Evolutionary conservation across 192 early-diverging fungal genomes (phyloP), one percentile per base, ranked within the genome.

Genomic region (Umbelopsis vinacea): DNA sequence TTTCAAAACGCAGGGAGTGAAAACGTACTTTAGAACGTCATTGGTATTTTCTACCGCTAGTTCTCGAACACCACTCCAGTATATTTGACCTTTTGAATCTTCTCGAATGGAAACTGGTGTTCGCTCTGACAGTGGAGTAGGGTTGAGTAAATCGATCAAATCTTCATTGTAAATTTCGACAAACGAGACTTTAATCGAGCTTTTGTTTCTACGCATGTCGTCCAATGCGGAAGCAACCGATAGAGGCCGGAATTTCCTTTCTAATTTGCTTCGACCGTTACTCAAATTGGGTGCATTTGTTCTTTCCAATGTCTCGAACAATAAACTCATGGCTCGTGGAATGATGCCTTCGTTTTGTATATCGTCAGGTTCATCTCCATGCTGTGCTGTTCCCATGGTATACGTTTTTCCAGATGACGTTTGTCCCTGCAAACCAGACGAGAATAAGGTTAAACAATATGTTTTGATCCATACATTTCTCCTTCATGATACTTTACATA

Each of bases 101-200:
- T 94, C 92, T 55, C 96, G 81, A 55, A 98, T 84, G 6, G 90
- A 87, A 0, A 95, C 86, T 10, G 84, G 85, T 4, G 89, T 87
- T 55, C 88, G 76, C 52, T 82, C 83, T 7, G 83, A 84, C 55
- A 79, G 77, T 70, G 84, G 77, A 68, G 81, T 74, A 50, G 87
- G 89, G 63, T 90, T 91, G 29, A 97, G 78, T 46, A 99, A 81
- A 82, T 99, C 97, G 21, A 96, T 90, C 48, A 97, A 82, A 43
- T 99, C 97, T 72, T 99, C 97, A 77, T 99, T 99, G 80, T 99
- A 97, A 10, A 97, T 88, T 74, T 99, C 97, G 29, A 99, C 76
- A 82, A 97, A 98, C 11, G 95, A 96, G 11, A 97, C 94, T 29
- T 84, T 84, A 24, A 93, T 63, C 7, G 57, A 63, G 14, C 33